Percentiles rank a stretch among this genome's conserved stretches.
Conservation (phyloP, 139 green algal genomes). For the Astrephomene gubernaculifera region DNA sequence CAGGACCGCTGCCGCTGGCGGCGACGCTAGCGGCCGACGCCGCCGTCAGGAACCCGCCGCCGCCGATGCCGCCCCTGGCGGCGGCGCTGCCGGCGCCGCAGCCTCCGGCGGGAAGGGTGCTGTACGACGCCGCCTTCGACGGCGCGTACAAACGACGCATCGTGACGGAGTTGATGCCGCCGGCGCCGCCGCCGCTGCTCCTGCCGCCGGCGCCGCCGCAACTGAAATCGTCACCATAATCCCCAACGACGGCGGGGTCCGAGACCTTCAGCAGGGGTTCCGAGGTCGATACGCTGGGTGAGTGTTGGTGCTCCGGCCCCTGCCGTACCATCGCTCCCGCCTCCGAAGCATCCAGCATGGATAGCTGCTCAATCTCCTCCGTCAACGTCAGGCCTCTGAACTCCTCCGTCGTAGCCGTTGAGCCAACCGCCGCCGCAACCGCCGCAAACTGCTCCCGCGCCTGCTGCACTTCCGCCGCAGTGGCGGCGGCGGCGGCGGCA, state of each 20-base stretch:
- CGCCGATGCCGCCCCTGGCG: neutral
- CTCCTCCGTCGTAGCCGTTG: neutral
- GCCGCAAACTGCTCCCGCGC: neutral
- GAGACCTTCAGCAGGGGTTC: constrained; percentile 15
- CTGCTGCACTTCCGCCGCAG: neutral
- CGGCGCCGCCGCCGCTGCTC: too few species aligned
- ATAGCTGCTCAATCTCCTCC: too few species aligned
- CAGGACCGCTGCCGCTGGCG: neutral
- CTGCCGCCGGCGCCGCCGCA: neutral
- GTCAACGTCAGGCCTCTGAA: neutral
- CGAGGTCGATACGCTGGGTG: neutral
- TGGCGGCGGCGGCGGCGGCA: neutral
- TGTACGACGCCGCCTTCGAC: constrained; percentile 3
- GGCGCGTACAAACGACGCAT: constrained; percentile 2
- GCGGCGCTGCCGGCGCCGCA: neutral
- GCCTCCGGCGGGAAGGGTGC: neutral
- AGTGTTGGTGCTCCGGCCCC: neutral
- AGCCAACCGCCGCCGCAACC: neutral
- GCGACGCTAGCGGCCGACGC: neutral
- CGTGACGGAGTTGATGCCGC: neutral
- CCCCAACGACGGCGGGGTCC: too few species aligned
- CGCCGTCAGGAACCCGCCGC: neutral
- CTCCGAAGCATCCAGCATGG: too few species aligned
- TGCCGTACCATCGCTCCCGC: neutral
- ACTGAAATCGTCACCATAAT: too few species aligned